Percentiles rank a stretch among this genome's conserved stretches.
phyloP scores from a whole-genome alignment of 176 grass and related monocot genomes.

The Carex scoparia region DNA sequence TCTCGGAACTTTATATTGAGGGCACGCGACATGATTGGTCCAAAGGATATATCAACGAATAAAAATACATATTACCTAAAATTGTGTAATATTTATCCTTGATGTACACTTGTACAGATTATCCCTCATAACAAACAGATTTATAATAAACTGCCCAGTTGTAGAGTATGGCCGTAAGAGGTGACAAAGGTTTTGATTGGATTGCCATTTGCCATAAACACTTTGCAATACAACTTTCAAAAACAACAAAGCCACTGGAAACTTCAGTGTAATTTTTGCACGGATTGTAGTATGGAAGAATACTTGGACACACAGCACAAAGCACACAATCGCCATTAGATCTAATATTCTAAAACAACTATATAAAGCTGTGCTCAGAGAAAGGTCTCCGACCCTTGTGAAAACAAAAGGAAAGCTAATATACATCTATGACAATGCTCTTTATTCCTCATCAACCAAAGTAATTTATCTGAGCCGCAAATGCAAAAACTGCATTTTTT shows the following conservation, averaged over 20 bases:
- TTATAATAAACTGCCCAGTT: neutral
- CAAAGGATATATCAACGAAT: neutral
- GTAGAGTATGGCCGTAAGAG: neutral
- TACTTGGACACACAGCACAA: neutral
- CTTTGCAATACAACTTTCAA: neutral
- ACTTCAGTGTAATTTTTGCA: neutral
- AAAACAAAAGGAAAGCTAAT: neutral
- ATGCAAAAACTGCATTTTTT: neutral
- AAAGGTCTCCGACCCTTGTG: neutral
- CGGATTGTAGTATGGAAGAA: neutral
- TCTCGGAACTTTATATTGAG: too few relatives aligned
- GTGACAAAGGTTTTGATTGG: neutral
- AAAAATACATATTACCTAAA: neutral
- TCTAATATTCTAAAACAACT: neutral
- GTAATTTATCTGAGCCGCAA: neutral
- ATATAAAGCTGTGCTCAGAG: neutral
- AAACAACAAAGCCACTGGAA: neutral
- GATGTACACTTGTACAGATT: neutral
- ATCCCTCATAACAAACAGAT: neutral
- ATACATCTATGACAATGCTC: conserved; percentile 9
- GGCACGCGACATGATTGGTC: too few relatives aligned
- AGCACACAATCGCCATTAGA: neutral
- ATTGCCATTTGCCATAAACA: neutral
- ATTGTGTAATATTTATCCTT: neutral
- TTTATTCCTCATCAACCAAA: conserved; percentile 8